Evolutionary conservation across 805 yeast species (phyloP).

Genomic region (Isabelozyma pseudorhagii): DNA sequence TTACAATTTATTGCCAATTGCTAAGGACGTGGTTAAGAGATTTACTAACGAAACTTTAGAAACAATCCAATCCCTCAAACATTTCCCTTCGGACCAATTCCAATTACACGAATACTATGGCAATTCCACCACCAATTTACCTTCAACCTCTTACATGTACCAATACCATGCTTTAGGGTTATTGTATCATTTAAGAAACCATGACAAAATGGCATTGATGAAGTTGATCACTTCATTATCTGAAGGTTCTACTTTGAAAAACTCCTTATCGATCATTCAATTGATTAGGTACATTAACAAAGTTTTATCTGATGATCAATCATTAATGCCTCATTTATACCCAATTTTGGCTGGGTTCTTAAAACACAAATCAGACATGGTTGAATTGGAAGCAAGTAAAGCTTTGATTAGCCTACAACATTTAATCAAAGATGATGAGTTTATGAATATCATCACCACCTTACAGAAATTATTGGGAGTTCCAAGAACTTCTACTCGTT

Average conservation of each 20-base stretch:
- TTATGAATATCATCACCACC: conserved; percentile 65
- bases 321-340: conserved; percentile 55
- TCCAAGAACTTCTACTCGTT: conserved; percentile 85
- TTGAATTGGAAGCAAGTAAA: conserved; percentile 89
- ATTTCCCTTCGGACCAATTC: conserved; percentile 47
- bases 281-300: conserved; percentile 79
- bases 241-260: conserved; percentile 60
- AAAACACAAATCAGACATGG: conserved; percentile 81
- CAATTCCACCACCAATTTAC: conserved; percentile 45
- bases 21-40: conserved; percentile 88
- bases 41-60: conserved; percentile 95
- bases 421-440: conserved; percentile 60
- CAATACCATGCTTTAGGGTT: conserved; percentile 96
- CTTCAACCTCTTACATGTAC: conserved; percentile 74
- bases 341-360: conserved; percentile 69
- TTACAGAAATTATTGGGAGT: conserved; percentile 77
- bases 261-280: conserved; percentile 81
- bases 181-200: conserved; percentile 80
- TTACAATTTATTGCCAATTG: conserved; percentile 84
- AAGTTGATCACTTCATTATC: conserved; percentile 80
- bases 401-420: conserved; percentile 53
- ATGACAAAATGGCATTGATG: conserved; percentile 90
- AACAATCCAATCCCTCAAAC: conserved; percentile 66
- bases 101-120: conserved; percentile 57
- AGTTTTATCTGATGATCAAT: conserved; percentile 68